A percentile compares a stretch with the other conserved stretches of the same genome.
Conservation (phyloP, 352 stramenopile genomes). For the Elongisporangium prolatum region DNA sequence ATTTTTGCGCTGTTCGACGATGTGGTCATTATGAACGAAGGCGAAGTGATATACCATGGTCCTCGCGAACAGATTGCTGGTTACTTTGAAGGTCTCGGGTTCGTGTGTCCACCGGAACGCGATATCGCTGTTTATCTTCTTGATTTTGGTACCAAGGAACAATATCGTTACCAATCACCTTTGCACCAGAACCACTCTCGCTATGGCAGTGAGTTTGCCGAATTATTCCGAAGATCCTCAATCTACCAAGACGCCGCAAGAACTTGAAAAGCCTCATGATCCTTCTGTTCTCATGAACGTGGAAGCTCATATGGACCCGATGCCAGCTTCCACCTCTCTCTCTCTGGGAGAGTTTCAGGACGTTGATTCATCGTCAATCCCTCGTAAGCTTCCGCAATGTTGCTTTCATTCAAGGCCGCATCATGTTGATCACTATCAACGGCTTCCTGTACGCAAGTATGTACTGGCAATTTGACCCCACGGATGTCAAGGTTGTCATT, state of each 20-base stretch:
- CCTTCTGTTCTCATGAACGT: conserved; percentile 12
- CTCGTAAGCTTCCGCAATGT: conserved; percentile 39
- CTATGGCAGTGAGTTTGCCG: conserved; percentile 14
- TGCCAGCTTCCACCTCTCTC: no score
- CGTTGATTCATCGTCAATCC: conserved; percentile 41
- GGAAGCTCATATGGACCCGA: conserved; percentile 49
- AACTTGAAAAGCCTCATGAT: conserved; percentile 9
- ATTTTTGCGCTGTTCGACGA: conserved; percentile 90
- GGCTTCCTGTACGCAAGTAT: conserved; percentile 36
- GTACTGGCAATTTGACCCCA: conserved; percentile 38
- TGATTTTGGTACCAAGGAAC: conserved; percentile 27
- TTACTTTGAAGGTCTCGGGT: conserved; percentile 75
- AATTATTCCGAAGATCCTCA: conserved; percentile 16
- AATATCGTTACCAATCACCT: conserved; percentile 24
- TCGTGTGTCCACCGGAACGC: conserved; percentile 27
- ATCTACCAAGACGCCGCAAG: conserved; percentile 16
- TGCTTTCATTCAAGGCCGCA: conserved; percentile 31
- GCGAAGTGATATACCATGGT: conserved; percentile 81
- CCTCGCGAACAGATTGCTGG: conserved; percentile 35
- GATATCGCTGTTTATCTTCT: conserved; percentile 43
- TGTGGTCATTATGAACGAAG: conserved; percentile 82
- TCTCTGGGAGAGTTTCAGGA: conserved; percentile 33
- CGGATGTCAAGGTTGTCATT: no score
- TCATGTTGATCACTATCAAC: conserved; percentile 34
- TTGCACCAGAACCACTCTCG: conserved; percentile 10